phyloP scores from a whole-genome alignment of 139 green algal genomes.

The Chlorella sp. region DNA sequence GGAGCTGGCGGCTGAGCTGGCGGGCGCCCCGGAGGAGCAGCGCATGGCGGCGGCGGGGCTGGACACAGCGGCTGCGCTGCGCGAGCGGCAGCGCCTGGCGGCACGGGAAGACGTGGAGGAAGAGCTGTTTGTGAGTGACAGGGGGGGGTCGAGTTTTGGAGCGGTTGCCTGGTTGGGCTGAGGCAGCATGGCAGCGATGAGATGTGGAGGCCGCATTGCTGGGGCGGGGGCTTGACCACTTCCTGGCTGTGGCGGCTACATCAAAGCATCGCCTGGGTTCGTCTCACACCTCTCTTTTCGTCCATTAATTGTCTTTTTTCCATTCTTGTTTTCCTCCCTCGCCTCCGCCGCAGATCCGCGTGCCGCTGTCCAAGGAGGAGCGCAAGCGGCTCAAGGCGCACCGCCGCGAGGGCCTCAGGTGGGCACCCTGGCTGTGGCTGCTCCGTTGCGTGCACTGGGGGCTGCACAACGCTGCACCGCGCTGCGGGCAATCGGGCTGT shows the following conservation, averaged over 20 bases:
- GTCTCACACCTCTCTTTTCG: no score
- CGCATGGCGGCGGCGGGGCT: constrained; percentile 37
- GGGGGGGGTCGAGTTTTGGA: no score
- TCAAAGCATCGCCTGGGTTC: no score
- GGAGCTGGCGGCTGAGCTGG: constrained; percentile 77
- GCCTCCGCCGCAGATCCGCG: constrained; percentile 54
- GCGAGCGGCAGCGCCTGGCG: constrained; percentile 75
- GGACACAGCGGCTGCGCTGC: constrained; percentile 58
- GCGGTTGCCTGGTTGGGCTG: no score
- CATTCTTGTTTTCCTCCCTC: no score
- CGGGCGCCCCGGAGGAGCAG: constrained; percentile 88
- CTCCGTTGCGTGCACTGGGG: no score
- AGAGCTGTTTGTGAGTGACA: constrained; percentile 80
- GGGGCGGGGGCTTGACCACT: no score
- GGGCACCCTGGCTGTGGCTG: constrained; percentile 21
- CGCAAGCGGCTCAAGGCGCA: constrained; percentile 76
- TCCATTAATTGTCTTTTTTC: no score
- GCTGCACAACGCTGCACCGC: no score
- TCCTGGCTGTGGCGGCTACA: no score
- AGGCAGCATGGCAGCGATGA: not conserved
- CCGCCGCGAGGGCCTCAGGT: constrained; percentile 51
- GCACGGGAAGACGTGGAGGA: constrained; percentile 86
- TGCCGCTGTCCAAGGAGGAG: constrained; percentile 87
- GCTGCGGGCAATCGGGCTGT: no score
- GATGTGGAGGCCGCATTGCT: no score